These are phyloP conservation scores for Boletus coccyginus DNA, from an alignment of 768 basidiomycete species.

Conservation along the genomic window DNA sequence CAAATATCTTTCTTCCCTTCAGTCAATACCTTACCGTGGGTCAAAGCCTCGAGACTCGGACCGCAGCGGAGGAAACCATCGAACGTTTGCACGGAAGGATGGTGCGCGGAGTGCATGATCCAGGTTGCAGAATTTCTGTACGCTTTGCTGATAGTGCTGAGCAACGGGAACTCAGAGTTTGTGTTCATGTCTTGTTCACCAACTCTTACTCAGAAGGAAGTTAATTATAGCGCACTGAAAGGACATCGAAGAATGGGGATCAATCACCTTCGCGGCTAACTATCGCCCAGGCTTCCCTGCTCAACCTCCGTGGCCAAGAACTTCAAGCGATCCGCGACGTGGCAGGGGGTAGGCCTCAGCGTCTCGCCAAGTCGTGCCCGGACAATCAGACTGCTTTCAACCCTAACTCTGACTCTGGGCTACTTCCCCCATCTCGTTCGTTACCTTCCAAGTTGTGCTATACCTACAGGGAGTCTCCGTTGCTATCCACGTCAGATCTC, in stretches of 20 bases:
- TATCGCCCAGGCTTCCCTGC: conserved; percentile 74
- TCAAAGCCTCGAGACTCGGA: conserved; percentile 63
- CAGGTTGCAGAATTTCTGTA: conserved; percentile 74
- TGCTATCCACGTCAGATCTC: conserved; percentile 12
- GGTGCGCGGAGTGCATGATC: conserved; percentile 77
- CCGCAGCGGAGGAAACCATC: conserved; percentile 73
- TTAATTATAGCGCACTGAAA: conserved; percentile 54
- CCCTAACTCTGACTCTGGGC: neutral
- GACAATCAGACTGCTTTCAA: conserved; percentile 4
- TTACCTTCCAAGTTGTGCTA: conserved; percentile 22
- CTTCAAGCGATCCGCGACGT: conserved; percentile 22
- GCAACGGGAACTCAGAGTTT: conserved; percentile 71
- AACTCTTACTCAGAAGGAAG: conserved; percentile 1
- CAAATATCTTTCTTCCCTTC: neutral
- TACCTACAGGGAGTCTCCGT: conserved; percentile 15
- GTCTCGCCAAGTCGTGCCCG: neutral
- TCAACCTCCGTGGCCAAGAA: conserved; percentile 73
- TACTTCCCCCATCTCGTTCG: conserved; percentile 17
- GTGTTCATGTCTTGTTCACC: conserved; percentile 23
- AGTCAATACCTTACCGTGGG: neutral
- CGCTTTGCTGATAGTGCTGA: conserved; percentile 78
- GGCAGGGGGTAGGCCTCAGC: conserved; percentile 9
- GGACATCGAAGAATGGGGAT: conserved; percentile 57
- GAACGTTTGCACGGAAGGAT: conserved; percentile 76
- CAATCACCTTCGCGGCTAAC: conserved; percentile 62